Evolutionary conservation across 768 basidiomycete genomes (phyloP), one percentile per base, ranked within the genome.

Genomic region (Leccinum ochraceum): DNA sequence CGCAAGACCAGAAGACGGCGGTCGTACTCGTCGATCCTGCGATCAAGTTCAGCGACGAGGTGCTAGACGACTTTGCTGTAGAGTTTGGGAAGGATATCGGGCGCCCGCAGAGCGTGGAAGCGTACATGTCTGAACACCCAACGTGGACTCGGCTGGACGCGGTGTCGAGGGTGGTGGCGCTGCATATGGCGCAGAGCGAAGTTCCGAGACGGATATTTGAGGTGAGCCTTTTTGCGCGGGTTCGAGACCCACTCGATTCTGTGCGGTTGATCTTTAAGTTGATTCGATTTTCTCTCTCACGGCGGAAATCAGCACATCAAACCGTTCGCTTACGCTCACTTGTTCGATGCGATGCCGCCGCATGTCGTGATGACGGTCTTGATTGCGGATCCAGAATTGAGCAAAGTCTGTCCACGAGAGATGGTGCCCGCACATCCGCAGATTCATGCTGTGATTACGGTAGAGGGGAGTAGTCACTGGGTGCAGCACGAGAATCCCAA

Each of bases 301-400:
- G 10, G 22, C 14, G 8, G 34, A 20, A 34, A 24, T 11, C 8
- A 68, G 68, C 56, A 65, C 54, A 60, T 67, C 36, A 57, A 52
- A 14, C 68, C 66, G 16, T 63, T 67, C 39, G 24, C 58, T 5
- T 67, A 63, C 24, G n/a, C n/a, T 10, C 58, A 58, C 32, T 54
- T 65, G 22, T 61, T 69, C 24, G 6, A 42, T 9, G 16, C 28
- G 24, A 57, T 61, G 17, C 61, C 66, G 3, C 22, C 56, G 16
- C 63, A 67, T n/a, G 54, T 63, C 14, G 59, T 53, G 26, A 54
- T 67, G 53, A 67, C 62, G 37, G 57, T 65, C 14, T 46, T 69
- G 11, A 24, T 65, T 32, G 61, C 61, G 11, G 61, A 68, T 46
- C 59, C 68, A 1, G 36, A 51, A 34, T 46, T 57, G 7, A 58